These are phyloP conservation scores for Kwoniella dejecticola DNA, from an alignment of 768 basidiomycete genomes.

Conservation along the genomic window DNA sequence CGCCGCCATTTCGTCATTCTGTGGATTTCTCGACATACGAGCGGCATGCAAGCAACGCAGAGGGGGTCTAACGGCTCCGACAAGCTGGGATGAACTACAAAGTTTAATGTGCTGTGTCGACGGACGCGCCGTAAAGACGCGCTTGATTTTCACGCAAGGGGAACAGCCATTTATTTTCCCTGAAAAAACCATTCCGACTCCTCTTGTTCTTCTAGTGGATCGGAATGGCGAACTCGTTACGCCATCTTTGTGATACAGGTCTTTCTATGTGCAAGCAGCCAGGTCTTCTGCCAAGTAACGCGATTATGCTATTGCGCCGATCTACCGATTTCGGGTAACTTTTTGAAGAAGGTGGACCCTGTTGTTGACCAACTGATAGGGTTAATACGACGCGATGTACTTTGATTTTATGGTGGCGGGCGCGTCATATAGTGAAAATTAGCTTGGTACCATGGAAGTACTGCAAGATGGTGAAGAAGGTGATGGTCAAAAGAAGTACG, in stretches of 20 bases:
- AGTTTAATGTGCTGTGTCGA: constrained; percentile 7
- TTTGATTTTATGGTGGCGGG: constrained; percentile 18
- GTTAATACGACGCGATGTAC: constrained; percentile 3
- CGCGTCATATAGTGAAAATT: constrained; percentile 9
- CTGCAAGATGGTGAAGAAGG: background rate
- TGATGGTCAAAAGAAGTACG: background rate
- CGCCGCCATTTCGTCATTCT: too few relatives aligned
- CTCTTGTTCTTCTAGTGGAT: background rate
- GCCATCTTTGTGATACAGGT: constrained; percentile 23
- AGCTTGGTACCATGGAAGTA: background rate
- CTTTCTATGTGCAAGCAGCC: background rate
- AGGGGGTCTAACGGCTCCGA: too few relatives aligned
- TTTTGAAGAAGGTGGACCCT: constrained; percentile 3
- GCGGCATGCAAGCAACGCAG: too few relatives aligned
- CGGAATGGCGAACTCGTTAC: constrained; percentile 5
- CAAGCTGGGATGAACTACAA: background rate
- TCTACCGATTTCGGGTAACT: constrained; percentile 26
- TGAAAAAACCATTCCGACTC: constrained; percentile 7
- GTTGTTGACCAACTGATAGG: constrained; percentile 4
- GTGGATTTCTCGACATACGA: too few relatives aligned
- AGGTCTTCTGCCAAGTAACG: constrained; percentile 20
- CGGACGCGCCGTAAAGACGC: constrained; percentile 5
- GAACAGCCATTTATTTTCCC: constrained; percentile 23
- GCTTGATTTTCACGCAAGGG: constrained; percentile 8
- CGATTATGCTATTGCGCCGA: constrained; percentile 9